These are phyloP conservation scores for Beauveria scarabaeidicola DNA, from an alignment of 2,329 filamentous ascomycete genomes.

Conservation along the genomic window DNA sequence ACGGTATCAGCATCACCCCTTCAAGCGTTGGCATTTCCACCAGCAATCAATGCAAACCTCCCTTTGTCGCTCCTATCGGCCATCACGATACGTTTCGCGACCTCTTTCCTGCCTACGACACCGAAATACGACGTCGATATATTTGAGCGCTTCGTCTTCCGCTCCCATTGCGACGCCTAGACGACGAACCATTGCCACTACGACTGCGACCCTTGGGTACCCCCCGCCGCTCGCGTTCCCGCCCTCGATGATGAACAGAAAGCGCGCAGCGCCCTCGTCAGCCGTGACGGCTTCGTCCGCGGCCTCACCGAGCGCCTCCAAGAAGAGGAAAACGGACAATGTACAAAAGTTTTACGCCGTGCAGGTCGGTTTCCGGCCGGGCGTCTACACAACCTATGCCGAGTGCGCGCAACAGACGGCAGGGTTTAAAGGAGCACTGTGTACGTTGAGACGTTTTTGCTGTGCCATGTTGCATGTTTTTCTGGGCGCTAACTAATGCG, in stretches of 20 bases:
- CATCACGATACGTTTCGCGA: neutral
- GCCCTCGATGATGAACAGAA: slow-evolving; percentile 21
- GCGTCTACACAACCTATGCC: slow-evolving; percentile 54
- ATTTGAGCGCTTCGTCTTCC: neutral
- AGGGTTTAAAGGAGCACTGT: slow-evolving; percentile 55
- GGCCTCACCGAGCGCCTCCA: slow-evolving; percentile 20
- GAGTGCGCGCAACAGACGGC: slow-evolving; percentile 53
- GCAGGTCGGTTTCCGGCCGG: slow-evolving; percentile 44
- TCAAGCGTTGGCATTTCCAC: neutral
- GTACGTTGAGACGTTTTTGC: slow-evolving; percentile 39
- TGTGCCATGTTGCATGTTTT: neutral
- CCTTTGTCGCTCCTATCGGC: neutral
- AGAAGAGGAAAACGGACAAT: slow-evolving; percentile 42
- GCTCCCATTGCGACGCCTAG: neutral
- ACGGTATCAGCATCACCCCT: neutral
- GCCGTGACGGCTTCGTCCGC: slow-evolving; percentile 14
- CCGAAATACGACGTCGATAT: neutral
- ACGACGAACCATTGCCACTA: neutral
- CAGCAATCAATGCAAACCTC: slow-evolving; percentile 9
- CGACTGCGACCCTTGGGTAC: neutral
- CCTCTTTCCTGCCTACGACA: neutral
- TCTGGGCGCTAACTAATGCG: neutral
- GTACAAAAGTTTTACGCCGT: slow-evolving; percentile 56
- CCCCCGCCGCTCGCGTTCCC: neutral
- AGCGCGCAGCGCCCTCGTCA: slow-evolving; percentile 17